Conservation (phyloP, 352 stramenopile genomes). For the Phytophthora idaei region DNA sequence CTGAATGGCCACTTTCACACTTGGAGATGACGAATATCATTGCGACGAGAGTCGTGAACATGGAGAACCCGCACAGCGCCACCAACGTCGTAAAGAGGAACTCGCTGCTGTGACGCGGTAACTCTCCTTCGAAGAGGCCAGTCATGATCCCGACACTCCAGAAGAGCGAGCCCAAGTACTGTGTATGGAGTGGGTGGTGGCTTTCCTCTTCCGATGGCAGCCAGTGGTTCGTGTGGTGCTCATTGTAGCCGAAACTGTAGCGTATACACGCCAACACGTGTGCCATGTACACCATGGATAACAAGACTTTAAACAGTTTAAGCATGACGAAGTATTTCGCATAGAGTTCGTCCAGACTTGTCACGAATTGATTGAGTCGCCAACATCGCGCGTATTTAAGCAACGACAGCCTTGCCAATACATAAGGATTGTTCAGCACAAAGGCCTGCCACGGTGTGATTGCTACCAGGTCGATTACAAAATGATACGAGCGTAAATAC, state of each 20-base stretch:
- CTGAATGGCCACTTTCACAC: constrained; percentile 67
- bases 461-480: constrained; percentile 54
- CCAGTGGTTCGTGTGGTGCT: constrained; percentile 55
- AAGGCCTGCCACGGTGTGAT: constrained; percentile 36
- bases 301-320: constrained; percentile 55
- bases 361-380: constrained; percentile 52
- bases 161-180: constrained; percentile 63
- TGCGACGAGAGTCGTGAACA: constrained; percentile 72
- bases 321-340: constrained; percentile 63
- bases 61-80: constrained; percentile 66
- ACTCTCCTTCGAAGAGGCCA: constrained; percentile 72
- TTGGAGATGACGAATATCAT: constrained; percentile 87
- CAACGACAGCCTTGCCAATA: constrained; percentile 34
- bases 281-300: constrained; percentile 55
- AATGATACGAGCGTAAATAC: constrained; percentile 57
- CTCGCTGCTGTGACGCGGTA: constrained; percentile 50
- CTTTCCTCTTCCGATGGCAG: constrained; percentile 38
- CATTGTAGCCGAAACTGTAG: constrained; percentile 64
- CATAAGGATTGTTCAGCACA: constrained; percentile 4
- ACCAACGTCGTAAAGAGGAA: constrained; percentile 75
- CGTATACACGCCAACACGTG: constrained; percentile 66
- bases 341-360: constrained; percentile 64
- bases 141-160: constrained; percentile 74
- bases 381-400: constrained; percentile 53
- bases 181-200: constrained; percentile 29